Base-by-base conservation (phyloP, 495 filamentous ascomycete genomes). In the Annulohypoxylon bovei region DNA sequence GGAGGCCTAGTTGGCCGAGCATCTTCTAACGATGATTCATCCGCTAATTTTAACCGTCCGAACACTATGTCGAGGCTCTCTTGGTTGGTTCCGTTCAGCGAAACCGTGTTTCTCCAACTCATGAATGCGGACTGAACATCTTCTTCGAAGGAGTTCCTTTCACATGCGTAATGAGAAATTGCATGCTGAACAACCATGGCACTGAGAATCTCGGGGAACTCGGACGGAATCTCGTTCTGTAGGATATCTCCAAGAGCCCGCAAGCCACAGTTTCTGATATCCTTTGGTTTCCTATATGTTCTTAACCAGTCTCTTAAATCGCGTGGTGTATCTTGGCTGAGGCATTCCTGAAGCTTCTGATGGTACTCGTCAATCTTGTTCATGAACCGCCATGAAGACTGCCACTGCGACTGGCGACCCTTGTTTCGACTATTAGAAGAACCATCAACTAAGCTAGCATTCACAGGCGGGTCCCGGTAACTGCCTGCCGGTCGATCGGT, bases 161-260 rank as follows among this genome's bases (percentile, higher is more conserved):
- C 37, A 25, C 18, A 54, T 0, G 57, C 50, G 22, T 44, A 71
- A 6, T 59, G 14, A 30, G 50, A 39, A 18, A 46, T 68, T 1
- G 65, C 55, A 39, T 64, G 70, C n/a, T 60, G 60, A 7, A 72
- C 70, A 8, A 72, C 52, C 28, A 68, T 56, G 14, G 65, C 60
- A 28, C 59, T 56, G 12, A 72, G 52, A 1, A 68, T 58, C n/a
- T 61, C 60, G 25, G 65, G n/a, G 22, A 68, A 65, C 7, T 61
- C 23, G 20, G 16, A 20, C 4, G 54, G 47, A 0, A 46, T 23
- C 1, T 30, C 56, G 6, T 65, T 58, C 8, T 61, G 60, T 22
- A 35, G 12, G 0, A 68, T 68, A 12, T 56, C 55, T 22, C 42
- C 59, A 3, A 72, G 65, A 12, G 59, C 42, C 14, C 70, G 60